These are phyloP conservation scores for Alternaria solani DNA, from an alignment of 2,329 filamentous ascomycete genomes.

Conservation along the genomic window DNA sequence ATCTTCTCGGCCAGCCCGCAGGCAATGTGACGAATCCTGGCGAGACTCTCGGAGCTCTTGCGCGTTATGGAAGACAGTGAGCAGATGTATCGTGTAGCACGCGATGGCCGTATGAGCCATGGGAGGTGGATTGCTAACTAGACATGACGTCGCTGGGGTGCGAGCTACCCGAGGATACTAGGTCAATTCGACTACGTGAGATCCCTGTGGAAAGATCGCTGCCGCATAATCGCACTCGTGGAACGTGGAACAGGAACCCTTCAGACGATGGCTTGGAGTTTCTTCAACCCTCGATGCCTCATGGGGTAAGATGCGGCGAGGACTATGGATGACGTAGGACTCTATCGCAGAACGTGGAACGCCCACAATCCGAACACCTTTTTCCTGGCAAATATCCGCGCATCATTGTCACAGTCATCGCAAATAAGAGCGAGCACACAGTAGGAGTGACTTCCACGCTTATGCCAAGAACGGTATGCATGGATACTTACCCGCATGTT, in stretches of 20 bases:
- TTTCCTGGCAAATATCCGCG: not conserved
- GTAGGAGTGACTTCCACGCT: not conserved
- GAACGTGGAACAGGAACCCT: not conserved
- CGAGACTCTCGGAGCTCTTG: not conserved
- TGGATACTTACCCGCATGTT: not conserved
- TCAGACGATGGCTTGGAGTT: not conserved
- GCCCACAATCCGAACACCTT: not conserved
- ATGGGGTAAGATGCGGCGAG: not conserved
- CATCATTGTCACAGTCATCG: not conserved
- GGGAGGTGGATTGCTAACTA: not conserved
- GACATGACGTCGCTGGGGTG: not conserved
- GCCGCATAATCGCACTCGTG: not conserved
- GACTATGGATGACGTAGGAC: not conserved
- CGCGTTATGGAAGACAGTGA: not conserved
- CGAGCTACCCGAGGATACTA: not conserved
- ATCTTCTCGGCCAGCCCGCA: not conserved
- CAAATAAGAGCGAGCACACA: not conserved
- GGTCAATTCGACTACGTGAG: not conserved
- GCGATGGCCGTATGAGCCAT: not conserved
- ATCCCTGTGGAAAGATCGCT: not conserved
- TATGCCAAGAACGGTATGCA: not conserved
- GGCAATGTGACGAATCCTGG: not conserved
- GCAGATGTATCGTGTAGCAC: not conserved
- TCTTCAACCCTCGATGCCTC: not conserved
- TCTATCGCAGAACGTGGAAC: not conserved